A percentile compares a stretch with the other conserved stretches of the same genome.
Conservation (phyloP, 805 yeast genomes). For the Candida verbasci region DNA sequence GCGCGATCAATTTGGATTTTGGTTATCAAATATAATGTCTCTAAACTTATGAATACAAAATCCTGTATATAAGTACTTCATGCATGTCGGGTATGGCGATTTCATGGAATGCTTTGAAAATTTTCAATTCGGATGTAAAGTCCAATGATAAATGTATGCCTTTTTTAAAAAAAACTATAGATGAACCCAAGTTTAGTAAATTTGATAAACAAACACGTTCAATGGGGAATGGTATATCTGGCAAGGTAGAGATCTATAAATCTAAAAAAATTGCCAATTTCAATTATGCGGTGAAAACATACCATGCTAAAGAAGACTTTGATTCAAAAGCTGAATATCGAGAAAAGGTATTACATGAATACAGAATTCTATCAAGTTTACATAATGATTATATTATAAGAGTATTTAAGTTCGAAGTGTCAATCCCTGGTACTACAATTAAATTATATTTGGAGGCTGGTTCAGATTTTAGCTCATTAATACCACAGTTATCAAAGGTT, state of each 20-base stretch:
- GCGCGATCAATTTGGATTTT: too few species aligned
- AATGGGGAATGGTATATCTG: conserved; percentile 15
- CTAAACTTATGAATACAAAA: too few species aligned
- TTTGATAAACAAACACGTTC: conserved; percentile 40
- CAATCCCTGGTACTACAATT: conserved; percentile 17
- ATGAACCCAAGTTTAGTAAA: too few species aligned
- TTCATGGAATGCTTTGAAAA: too few species aligned
- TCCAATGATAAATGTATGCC: too few species aligned
- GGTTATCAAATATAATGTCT: too few species aligned
- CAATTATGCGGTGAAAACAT: conserved; percentile 43
- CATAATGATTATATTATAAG: conserved; percentile 31
- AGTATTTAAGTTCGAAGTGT: conserved; percentile 25
- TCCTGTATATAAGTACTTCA: too few species aligned
- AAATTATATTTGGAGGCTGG: conserved; percentile 34
- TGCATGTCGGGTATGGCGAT: too few species aligned
- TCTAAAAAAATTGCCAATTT: conserved; percentile 6
- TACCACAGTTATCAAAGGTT: conserved; percentile 7
- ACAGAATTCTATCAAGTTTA: conserved; percentile 20
- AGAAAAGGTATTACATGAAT: conserved; percentile 36
- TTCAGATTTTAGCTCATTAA: conserved; percentile 12
- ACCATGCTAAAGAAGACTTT: conserved; percentile 32
- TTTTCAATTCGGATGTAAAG: too few species aligned
- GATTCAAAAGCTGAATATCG: conserved; percentile 39
- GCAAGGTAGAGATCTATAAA: conserved; percentile 12
- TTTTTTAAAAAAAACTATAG: too few species aligned